Evolutionary conservation across 1,284 basidiomycete species (phyloP).

Genomic region (Malassezia vespertilionis): DNA sequence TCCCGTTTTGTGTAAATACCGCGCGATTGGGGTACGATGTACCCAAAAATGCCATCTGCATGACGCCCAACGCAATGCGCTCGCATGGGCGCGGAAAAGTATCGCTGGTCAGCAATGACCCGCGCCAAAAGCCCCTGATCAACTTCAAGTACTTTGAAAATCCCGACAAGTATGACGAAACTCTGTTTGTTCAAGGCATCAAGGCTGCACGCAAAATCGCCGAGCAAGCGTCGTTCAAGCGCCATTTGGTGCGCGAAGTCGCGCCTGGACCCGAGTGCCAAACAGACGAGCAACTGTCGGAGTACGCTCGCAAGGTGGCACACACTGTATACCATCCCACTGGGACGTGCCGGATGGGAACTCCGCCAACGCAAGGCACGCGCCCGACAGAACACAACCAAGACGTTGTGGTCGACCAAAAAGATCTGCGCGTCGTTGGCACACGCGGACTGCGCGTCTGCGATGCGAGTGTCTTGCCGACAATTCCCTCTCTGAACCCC

Average conservation of each 20-base stretch:
- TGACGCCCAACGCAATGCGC: slow-evolving; percentile 49
- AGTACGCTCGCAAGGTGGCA: slow-evolving; percentile 42
- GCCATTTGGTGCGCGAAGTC: slow-evolving; percentile 49
- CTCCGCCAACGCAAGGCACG: slow-evolving; percentile 17
- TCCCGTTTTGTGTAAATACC: slow-evolving; percentile 44
- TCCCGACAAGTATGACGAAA: slow-evolving; percentile 51
- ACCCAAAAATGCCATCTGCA: slow-evolving; percentile 48
- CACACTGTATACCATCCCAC: slow-evolving; percentile 49
- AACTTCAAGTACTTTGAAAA: slow-evolving; percentile 53
- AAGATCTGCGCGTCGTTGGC: slow-evolving; percentile 36
- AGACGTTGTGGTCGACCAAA: slow-evolving; percentile 41
- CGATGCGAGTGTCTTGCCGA: slow-evolving; percentile 45
- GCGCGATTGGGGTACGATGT: slow-evolving; percentile 42
- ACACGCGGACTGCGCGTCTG: slow-evolving; percentile 37
- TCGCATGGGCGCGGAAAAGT: slow-evolving; percentile 48
- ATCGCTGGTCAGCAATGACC: slow-evolving; percentile 49
- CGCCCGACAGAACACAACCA: slow-evolving; percentile 19
- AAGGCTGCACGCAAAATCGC: slow-evolving; percentile 52
- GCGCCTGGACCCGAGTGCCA: slow-evolving; percentile 45
- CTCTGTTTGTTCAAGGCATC: slow-evolving; percentile 52
- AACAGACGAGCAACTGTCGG: slow-evolving; percentile 39
- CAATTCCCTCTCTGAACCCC: slow-evolving; percentile 40
- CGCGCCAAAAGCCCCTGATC: slow-evolving; percentile 49
- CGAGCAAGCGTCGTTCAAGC: slow-evolving; percentile 50
- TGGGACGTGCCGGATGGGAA: slow-evolving; percentile 48